phyloP scores from a whole-genome alignment of 352 stramenopile species.

The Globisporangium sylvaticum region DNA sequence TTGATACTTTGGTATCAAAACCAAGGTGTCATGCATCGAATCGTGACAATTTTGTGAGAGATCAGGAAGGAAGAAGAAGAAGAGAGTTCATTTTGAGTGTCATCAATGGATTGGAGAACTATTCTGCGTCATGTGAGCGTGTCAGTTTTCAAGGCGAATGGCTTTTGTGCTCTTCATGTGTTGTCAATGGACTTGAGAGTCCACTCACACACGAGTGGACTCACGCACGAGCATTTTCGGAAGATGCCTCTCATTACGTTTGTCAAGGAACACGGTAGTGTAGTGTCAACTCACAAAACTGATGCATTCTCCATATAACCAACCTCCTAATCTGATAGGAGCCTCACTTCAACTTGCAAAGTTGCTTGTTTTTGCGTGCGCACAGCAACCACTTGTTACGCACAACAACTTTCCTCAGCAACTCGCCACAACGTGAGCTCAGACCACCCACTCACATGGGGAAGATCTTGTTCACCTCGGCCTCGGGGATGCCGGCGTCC shows the following conservation, averaged over 20 bases:
- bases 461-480: slow-evolving; percentile 45
- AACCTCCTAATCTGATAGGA: neutral
- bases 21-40: neutral
- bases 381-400: no score
- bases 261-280: neutral
- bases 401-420: neutral
- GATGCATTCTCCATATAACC: neutral
- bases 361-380: no score
- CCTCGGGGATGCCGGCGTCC: slow-evolving; percentile 35
- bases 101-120: neutral
- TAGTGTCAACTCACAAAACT: neutral
- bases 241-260: no score
- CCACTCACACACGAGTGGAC: no score
- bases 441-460: no score
- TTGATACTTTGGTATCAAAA: neutral
- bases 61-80: neutral
- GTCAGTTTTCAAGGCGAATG: no score
- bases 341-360: neutral
- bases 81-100: neutral
- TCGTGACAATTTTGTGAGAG: neutral
- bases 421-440: neutral
- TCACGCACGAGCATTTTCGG: no score
- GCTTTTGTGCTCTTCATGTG: no score
- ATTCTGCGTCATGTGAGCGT: neutral
- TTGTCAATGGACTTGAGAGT: no score